Evolutionary conservation across 768 basidiomycete species (phyloP).

Genomic region (Suillus alpinus): DNA sequence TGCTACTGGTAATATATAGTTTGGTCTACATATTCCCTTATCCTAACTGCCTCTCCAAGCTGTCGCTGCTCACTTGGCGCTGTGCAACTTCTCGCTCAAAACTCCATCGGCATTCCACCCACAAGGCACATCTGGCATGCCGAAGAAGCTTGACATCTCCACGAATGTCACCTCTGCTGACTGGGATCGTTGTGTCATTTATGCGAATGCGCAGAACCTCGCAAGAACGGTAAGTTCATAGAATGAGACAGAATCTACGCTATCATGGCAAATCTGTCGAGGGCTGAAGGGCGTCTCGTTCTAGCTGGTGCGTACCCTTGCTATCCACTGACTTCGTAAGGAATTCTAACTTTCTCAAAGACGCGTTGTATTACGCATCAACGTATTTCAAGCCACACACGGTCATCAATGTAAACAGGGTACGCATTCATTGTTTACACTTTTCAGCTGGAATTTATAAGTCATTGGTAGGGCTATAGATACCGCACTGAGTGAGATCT

Average conservation of each 20-base stretch:
- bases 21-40: background rate
- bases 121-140: constrained; percentile 47
- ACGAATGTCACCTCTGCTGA: constrained; percentile 46
- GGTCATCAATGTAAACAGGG: constrained; percentile 85
- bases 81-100: constrained; percentile 77
- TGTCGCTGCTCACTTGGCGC: constrained; percentile 72
- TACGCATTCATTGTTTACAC: constrained; percentile 24
- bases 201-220: constrained; percentile 75
- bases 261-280: constrained; percentile 55
- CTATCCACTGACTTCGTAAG: background rate
- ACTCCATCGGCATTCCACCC: constrained; percentile 69
- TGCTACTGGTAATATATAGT: constrained; percentile 55
- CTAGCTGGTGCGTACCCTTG: constrained; percentile 52
- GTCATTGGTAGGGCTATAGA: constrained; percentile 54
- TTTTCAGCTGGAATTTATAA: background rate
- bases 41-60: constrained; percentile 38
- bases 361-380: constrained; percentile 82
- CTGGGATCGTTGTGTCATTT: constrained; percentile 72
- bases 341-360: constrained; percentile 32
- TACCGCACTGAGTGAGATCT: constrained; percentile 73
- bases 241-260: too few species aligned
- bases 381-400: constrained; percentile 78
- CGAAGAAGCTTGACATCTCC: constrained; percentile 47
- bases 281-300: constrained; percentile 75
- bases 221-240: constrained; percentile 60